Percentiles rank a stretch among this genome's conserved stretches.
Conservation (phyloP, 2,329 filamentous ascomycete genomes). For the Emergomyces pasteurianus region DNA sequence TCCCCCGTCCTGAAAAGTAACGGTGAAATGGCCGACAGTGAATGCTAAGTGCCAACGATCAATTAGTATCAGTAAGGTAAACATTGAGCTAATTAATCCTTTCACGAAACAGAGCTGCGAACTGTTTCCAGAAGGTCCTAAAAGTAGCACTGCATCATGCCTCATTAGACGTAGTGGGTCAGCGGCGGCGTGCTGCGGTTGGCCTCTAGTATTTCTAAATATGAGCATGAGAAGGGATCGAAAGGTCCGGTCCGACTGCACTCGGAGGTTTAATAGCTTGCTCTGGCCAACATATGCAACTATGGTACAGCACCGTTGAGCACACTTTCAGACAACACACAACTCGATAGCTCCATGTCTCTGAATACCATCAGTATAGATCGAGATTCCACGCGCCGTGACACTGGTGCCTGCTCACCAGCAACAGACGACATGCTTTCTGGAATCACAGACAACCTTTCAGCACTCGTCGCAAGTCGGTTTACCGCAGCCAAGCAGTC, state of each 20-base stretch:
- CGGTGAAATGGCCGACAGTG: background rate
- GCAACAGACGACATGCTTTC: constrained; percentile 21
- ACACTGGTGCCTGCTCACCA: background rate
- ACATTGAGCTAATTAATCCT: background rate
- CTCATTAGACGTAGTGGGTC: too few relatives aligned
- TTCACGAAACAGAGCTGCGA: background rate
- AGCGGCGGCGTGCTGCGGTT: too few relatives aligned
- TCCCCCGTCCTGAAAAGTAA: background rate
- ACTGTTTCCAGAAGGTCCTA: background rate
- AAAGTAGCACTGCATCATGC: too few relatives aligned
- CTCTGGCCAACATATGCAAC: too few relatives aligned
- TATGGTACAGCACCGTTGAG: too few relatives aligned
- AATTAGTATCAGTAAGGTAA: background rate
- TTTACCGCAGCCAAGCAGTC: constrained; percentile 27
- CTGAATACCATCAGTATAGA: background rate
- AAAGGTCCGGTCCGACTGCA: background rate
- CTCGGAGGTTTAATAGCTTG: too few relatives aligned
- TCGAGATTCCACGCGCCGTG: too few relatives aligned
- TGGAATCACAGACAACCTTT: constrained; percentile 24
- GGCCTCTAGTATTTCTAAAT: background rate
- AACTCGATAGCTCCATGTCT: background rate
- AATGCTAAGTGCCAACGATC: background rate
- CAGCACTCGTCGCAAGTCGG: constrained; percentile 24
- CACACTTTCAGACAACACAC: too few relatives aligned
- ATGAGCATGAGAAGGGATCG: background rate